A percentile compares a stretch with the other conserved stretches of the same genome.
These are phyloP conservation scores for Syncephalastrum sp. DNA, from an alignment of 371 early-diverging fungal species.

Conservation along the genomic window DNA sequence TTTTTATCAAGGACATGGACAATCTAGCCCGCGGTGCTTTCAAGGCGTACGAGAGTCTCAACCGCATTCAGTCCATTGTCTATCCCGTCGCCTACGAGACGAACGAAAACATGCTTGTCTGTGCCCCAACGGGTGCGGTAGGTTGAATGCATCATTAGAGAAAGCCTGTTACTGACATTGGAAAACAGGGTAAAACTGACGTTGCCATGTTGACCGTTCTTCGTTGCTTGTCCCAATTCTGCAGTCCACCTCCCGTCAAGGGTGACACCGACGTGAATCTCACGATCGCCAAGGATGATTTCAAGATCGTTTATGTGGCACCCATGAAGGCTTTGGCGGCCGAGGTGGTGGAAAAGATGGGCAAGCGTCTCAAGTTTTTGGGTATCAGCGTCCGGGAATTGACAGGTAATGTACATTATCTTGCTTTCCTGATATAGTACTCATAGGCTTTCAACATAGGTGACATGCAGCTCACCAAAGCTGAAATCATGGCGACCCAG, in stretches of 20 bases:
- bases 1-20: constrained; percentile 69
- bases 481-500: constrained; percentile 89
- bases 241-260: constrained; percentile 50
- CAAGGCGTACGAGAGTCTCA: constrained; percentile 84
- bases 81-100: constrained; percentile 90
- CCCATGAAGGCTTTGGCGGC: constrained; percentile 99
- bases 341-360: constrained; percentile 95
- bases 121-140: constrained; percentile 99
- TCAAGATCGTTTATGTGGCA: constrained; percentile 98
- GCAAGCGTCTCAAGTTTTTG: constrained; percentile 78
- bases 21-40: constrained; percentile 76
- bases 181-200: constrained; percentile 94
- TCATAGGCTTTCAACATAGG: constrained; percentile 40
- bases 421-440: not conserved
- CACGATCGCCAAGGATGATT: constrained; percentile 69
- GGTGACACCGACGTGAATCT: constrained; percentile 46
- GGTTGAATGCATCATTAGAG: constrained; percentile 22
- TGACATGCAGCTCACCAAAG: constrained; percentile 95
- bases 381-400: constrained; percentile 89
- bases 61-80: constrained; percentile 94
- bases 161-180: not conserved
- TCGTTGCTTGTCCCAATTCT: constrained; percentile 69
- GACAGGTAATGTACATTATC: constrained; percentile 56
- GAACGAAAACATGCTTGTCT: constrained; percentile 98
- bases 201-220: constrained; percentile 95